Percentiles rank a stretch among this genome's conserved stretches.
These are phyloP conservation scores for Scedosporium minutisporum DNA, from an alignment of 2,329 filamentous ascomycete genomes.

Conservation along the genomic window DNA sequence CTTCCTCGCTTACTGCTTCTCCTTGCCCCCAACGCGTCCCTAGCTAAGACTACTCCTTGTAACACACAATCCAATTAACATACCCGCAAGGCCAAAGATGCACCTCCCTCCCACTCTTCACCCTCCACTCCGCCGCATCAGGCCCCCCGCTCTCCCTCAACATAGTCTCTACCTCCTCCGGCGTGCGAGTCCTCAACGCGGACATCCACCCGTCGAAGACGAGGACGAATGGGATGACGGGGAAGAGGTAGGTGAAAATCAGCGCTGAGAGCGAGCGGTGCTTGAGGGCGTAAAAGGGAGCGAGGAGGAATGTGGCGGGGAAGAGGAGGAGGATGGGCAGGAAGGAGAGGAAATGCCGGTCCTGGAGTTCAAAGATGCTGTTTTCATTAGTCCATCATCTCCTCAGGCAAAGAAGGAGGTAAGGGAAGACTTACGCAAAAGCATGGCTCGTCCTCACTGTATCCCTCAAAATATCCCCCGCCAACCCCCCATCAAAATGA, in stretches of 20 bases:
- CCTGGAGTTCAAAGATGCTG: constrained; percentile 63
- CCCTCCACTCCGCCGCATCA: constrained; percentile 32
- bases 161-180: constrained; percentile 53
- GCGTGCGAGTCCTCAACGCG: constrained; percentile 55
- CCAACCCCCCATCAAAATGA: constrained; percentile 60
- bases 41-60: constrained; percentile 20
- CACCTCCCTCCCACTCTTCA: constrained; percentile 34
- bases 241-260: constrained; percentile 57
- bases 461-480: constrained; percentile 50
- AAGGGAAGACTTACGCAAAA: constrained; percentile 33
- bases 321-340: constrained; percentile 44
- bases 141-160: constrained; percentile 36
- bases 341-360: constrained; percentile 46
- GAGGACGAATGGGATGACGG: constrained; percentile 57
- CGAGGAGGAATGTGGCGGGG: constrained; percentile 37
- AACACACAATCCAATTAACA: constrained; percentile 42
- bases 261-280: constrained; percentile 40
- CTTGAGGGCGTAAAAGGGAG: constrained; percentile 43
- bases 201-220: constrained; percentile 62
- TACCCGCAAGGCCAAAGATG: constrained; percentile 42
- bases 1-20: background rate
- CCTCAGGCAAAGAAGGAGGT: background rate
- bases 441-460: constrained; percentile 56
- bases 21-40: background rate
- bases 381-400: background rate